Evolutionary conservation across 1,284 basidiomycete genomes (phyloP).

Genomic region (Cryptococcus floricola): DNA sequence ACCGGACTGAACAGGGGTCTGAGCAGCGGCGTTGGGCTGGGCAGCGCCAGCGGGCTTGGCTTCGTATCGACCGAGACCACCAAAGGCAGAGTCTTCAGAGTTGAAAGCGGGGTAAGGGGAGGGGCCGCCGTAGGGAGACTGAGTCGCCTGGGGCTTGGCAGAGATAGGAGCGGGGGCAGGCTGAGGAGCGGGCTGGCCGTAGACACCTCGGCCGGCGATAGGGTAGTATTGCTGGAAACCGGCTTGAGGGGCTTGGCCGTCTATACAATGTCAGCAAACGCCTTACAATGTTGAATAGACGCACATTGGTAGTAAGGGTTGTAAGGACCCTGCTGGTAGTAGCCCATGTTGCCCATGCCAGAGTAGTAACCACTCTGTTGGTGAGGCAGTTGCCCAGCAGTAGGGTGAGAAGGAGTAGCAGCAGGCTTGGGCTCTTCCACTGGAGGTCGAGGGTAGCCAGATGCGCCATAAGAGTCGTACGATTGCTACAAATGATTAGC

Average conservation of each 20-base stretch:
- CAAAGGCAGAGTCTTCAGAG: slow-evolving; percentile 37
- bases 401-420: slow-evolving; percentile 34
- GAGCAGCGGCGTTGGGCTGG: neutral
- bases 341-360: slow-evolving; percentile 44
- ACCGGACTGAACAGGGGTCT: neutral
- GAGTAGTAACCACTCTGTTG: slow-evolving; percentile 48
- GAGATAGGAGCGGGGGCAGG: slow-evolving; percentile 41
- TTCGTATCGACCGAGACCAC: slow-evolving; percentile 33
- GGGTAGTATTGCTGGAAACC: slow-evolving; percentile 50
- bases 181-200: slow-evolving; percentile 44
- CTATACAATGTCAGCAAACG: slow-evolving; percentile 20
- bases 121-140: slow-evolving; percentile 46
- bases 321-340: slow-evolving; percentile 49
- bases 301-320: slow-evolving; percentile 51
- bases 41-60: slow-evolving; percentile 5
- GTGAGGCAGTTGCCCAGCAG: slow-evolving; percentile 38
- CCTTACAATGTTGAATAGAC: slow-evolving; percentile 13
- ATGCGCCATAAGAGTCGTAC: slow-evolving; percentile 47
- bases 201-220: slow-evolving; percentile 41
- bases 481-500: slow-evolving; percentile 15
- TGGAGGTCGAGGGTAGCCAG: slow-evolving; percentile 45
- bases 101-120: slow-evolving; percentile 36
- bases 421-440: slow-evolving; percentile 42
- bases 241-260: slow-evolving; percentile 45
- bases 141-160: slow-evolving; percentile 33